Evolutionary conservation across 192 early-diverging fungal genomes (phyloP).

Genomic region (Coemansia sp.): DNA sequence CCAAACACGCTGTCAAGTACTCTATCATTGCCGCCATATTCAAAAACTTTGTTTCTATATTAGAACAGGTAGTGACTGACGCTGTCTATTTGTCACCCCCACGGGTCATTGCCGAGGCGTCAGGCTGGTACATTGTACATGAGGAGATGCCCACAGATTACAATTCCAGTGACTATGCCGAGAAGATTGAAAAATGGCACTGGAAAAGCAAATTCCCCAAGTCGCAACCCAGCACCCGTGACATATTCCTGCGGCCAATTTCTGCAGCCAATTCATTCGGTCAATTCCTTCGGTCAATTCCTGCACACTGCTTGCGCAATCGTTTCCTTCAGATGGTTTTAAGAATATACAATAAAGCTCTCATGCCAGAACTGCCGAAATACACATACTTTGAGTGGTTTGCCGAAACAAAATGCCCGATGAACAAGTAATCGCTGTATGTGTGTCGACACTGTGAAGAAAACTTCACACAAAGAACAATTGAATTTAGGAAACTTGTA

Average conservation of each 20-base stretch:
- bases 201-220: too few relatives aligned
- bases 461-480: constrained; percentile 55
- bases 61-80: constrained; percentile 48
- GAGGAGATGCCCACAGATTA: not conserved
- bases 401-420: too few relatives aligned
- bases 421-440: constrained; percentile 62
- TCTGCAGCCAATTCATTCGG: too few relatives aligned
- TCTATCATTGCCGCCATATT: constrained; percentile 39
- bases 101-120: not conserved
- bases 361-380: constrained; percentile 56
- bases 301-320: too few relatives aligned
- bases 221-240: too few relatives aligned
- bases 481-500: constrained; percentile 46
- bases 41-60: constrained; percentile 53
- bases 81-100: not conserved
- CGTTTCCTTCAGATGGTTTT: constrained; percentile 52
- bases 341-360: constrained; percentile 59
- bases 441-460: constrained; percentile 60
- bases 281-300: not conserved
- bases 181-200: too few relatives aligned
- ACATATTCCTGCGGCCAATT: too few relatives aligned
- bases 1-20: constrained; percentile 44
- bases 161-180: too few relatives aligned
- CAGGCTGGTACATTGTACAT: not conserved
- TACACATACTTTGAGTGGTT: constrained; percentile 56